Percentiles rank a stretch among this genome's conserved stretches.
Evolutionary conservation across 768 basidiomycete species (phyloP).

Genomic region (Leccinellum rugosiceps): DNA sequence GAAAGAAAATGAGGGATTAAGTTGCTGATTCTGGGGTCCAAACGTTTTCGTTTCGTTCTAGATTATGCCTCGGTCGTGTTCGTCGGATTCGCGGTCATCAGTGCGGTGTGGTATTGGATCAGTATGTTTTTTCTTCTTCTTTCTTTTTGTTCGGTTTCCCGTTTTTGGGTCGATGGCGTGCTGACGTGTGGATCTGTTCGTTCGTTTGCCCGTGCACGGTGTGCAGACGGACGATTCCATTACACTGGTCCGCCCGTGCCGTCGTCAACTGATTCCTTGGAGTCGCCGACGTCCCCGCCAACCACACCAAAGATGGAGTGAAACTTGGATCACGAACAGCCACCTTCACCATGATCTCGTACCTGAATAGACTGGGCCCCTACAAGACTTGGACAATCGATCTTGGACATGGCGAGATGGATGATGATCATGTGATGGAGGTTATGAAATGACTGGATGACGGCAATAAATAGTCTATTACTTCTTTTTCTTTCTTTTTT

Average conservation of each 20-base stretch:
- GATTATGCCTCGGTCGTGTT: slow-evolving; percentile 70
- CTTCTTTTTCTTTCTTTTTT: background rate
- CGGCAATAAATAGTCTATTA: background rate
- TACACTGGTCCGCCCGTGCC: slow-evolving; percentile 44
- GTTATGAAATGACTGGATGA: too few relatives aligned
- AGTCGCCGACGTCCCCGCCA: background rate
- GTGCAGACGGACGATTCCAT: slow-evolving; percentile 40
- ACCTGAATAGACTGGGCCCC: background rate
- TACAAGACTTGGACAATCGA: background rate
- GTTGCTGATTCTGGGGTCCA: background rate
- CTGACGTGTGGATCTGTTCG: background rate
- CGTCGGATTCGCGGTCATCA: slow-evolving; percentile 56
- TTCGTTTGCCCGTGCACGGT: background rate
- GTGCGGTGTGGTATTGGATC: slow-evolving; percentile 58
- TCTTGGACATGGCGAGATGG: background rate
- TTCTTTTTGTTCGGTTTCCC: background rate
- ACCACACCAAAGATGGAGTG: slow-evolving; percentile 8
- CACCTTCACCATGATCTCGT: background rate
- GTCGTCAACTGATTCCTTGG: slow-evolving; percentile 12
- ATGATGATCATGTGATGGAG: background rate
- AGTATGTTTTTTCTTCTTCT: slow-evolving; percentile 27
- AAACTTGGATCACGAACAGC: background rate
- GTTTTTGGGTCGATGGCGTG: background rate
- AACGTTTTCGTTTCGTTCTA: slow-evolving; percentile 17
- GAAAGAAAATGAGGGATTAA: too few relatives aligned